Percentiles rank a stretch among this genome's conserved stretches.
Evolutionary conservation across 2,329 filamentous ascomycete genomes (phyloP).

Genomic region (Fusarium tupiense): DNA sequence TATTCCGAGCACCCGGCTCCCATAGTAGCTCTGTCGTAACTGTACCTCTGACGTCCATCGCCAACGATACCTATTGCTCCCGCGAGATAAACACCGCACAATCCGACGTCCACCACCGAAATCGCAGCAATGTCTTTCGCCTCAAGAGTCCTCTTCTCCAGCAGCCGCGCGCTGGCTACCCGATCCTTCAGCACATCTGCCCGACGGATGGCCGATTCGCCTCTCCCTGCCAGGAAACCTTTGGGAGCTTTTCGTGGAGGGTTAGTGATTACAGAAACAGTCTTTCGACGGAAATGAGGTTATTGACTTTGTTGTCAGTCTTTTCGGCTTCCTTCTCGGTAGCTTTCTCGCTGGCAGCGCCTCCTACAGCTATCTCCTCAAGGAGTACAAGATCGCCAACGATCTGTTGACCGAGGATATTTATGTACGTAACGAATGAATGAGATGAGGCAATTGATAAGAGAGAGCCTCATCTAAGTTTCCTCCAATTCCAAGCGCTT

Average conservation of each 20-base stretch:
- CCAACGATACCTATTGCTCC: constrained; percentile 22
- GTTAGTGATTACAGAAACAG: constrained; percentile 51
- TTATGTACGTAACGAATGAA: constrained; percentile 73
- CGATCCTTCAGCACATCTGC: constrained; percentile 62
- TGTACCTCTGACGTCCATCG: constrained; percentile 33
- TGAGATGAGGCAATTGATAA: constrained; percentile 6
- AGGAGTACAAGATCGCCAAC: constrained; percentile 94
- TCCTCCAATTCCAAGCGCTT: not conserved
- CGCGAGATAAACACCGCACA: constrained; percentile 32
- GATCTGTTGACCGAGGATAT: constrained; percentile 95
- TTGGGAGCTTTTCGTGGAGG: constrained; percentile 70
- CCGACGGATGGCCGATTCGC: constrained; percentile 56
- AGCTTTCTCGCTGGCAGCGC: constrained; percentile 80
- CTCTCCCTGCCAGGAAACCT: constrained; percentile 66
- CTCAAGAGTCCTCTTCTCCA: constrained; percentile 56
- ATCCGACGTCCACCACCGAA: not conserved
- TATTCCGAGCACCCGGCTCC: constrained; percentile 43
- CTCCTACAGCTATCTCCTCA: constrained; percentile 91
- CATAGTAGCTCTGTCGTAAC: constrained; percentile 21
- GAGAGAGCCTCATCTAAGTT: not conserved
- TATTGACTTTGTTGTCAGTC: constrained; percentile 58
- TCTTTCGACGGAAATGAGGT: not conserved
- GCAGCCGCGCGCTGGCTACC: constrained; percentile 51
- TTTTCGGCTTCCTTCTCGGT: constrained; percentile 92
- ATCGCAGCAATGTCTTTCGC: constrained; percentile 52